Conservation (phyloP, 2,329 filamentous ascomycete genomes). For the Cladosporium sp. region DNA sequence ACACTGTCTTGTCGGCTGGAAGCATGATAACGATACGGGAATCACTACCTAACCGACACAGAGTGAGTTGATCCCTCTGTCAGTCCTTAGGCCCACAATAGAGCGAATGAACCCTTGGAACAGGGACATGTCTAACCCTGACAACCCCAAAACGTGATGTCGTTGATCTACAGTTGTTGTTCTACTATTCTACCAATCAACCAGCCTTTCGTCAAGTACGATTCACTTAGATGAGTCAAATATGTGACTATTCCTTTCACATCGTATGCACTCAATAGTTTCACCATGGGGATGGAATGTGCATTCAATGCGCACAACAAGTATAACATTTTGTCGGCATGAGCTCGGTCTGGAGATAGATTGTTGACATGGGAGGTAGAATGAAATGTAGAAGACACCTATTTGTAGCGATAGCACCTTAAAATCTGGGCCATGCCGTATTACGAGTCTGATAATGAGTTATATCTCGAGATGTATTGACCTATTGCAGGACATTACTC, state of each 20-base stretch:
- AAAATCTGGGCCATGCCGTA: not conserved
- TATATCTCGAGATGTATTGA: not conserved
- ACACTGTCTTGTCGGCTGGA: not conserved
- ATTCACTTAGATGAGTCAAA: not conserved
- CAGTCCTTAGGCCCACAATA: not conserved
- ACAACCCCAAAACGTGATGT: not conserved
- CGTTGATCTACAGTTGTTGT: not conserved
- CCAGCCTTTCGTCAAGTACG: not conserved
- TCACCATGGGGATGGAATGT: not conserved
- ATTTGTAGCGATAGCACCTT: too few relatives aligned
- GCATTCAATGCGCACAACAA: not conserved
- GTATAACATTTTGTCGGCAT: not conserved
- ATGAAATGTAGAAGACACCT: too few relatives aligned
- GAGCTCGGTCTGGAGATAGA: not conserved
- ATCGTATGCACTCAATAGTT: not conserved
- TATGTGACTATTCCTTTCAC: not conserved
- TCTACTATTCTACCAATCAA: not conserved
- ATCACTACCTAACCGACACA: not conserved
- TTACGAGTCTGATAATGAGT: not conserved
- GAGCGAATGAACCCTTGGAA: not conserved
- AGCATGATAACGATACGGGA: not conserved
- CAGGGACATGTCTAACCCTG: not conserved
- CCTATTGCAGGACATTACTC: not conserved
- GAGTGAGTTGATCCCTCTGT: not conserved
- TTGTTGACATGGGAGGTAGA: not conserved